Conservation (phyloP, 371 early-diverging fungal species). For the Parasitella parasitica region DNA sequence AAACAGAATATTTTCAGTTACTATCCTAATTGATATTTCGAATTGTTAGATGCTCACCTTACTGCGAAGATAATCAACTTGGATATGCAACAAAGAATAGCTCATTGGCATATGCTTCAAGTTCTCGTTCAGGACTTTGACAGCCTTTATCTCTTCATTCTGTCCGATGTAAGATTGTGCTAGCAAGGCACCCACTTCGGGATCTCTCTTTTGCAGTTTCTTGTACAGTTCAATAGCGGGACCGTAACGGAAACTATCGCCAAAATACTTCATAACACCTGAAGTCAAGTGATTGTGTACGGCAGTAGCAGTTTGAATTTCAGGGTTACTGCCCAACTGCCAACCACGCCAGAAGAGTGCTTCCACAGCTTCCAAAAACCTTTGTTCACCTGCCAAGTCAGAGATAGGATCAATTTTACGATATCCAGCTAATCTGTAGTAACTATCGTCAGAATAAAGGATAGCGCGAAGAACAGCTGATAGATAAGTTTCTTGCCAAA, state of each 20-base stretch:
- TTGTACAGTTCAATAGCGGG: slow-evolving; percentile 82
- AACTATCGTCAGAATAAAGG: slow-evolving; percentile 84
- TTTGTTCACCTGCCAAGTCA: slow-evolving; percentile 66
- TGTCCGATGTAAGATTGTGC: slow-evolving; percentile 75
- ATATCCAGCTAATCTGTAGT: slow-evolving; percentile 69
- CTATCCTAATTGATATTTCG: neutral
- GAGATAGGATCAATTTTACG: slow-evolving; percentile 84
- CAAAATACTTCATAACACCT: slow-evolving; percentile 86
- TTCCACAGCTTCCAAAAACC: slow-evolving; percentile 83
- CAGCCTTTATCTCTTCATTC: slow-evolving; percentile 90
- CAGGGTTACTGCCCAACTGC: slow-evolving; percentile 93
- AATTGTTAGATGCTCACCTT: slow-evolving; percentile 56
- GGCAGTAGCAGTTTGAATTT: slow-evolving; percentile 87
- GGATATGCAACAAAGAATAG: slow-evolving; percentile 80
- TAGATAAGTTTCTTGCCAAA: slow-evolving; percentile 91
- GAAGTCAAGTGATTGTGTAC: slow-evolving; percentile 83
- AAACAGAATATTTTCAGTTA: neutral
- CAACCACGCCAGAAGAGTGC: slow-evolving; percentile 88
- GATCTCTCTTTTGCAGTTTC: slow-evolving; percentile 76
- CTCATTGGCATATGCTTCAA: slow-evolving; percentile 78
- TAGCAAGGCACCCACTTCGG: slow-evolving; percentile 85
- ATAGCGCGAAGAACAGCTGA: slow-evolving; percentile 88
- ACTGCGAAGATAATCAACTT: slow-evolving; percentile 79
- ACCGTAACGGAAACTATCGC: slow-evolving; percentile 75
- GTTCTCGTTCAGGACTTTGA: slow-evolving; percentile 80